phyloP scores from a whole-genome alignment of 352 stramenopile species.

The Pythium chondricola region DNA sequence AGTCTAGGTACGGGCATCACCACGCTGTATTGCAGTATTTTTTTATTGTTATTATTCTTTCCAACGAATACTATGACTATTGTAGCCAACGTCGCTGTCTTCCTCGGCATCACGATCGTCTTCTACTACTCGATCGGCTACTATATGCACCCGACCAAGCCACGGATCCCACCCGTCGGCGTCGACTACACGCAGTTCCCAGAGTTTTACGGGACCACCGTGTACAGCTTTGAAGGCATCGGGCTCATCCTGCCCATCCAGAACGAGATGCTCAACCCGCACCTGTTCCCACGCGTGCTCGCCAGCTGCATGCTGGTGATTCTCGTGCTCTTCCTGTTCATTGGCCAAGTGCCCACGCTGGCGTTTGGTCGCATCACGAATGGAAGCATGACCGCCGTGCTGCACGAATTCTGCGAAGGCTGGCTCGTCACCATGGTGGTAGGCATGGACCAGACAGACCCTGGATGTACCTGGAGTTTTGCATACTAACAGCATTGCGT shows the following conservation, averaged over 20 bases:
- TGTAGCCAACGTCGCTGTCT: constrained; percentile 54
- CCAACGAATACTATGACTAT: background rate
- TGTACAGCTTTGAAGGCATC: constrained; percentile 82
- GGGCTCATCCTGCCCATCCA: constrained; percentile 71
- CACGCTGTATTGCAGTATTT: background rate
- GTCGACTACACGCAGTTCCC: constrained; percentile 39
- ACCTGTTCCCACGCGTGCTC: constrained; percentile 52
- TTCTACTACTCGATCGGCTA: constrained; percentile 80
- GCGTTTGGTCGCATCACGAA: constrained; percentile 67
- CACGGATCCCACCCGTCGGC: constrained; percentile 13
- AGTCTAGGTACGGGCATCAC: constrained; percentile 39
- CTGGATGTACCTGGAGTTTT: no score
- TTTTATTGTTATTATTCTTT: background rate
- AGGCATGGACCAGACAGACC: no score
- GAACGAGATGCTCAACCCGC: constrained; percentile 62
- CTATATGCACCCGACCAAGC: constrained; percentile 27
- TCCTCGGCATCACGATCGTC: constrained; percentile 66
- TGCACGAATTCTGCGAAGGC: constrained; percentile 64
- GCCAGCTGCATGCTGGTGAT: constrained; percentile 56
- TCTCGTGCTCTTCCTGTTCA: constrained; percentile 69
- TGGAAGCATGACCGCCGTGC: constrained; percentile 72
- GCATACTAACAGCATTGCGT: no score
- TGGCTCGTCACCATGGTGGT: constrained; percentile 57
- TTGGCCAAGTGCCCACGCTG: constrained; percentile 60
- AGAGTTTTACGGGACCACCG: constrained; percentile 72